phyloP scores from a whole-genome alignment of 1,284 basidiomycete species.

The Leccinum pachyderme region DNA sequence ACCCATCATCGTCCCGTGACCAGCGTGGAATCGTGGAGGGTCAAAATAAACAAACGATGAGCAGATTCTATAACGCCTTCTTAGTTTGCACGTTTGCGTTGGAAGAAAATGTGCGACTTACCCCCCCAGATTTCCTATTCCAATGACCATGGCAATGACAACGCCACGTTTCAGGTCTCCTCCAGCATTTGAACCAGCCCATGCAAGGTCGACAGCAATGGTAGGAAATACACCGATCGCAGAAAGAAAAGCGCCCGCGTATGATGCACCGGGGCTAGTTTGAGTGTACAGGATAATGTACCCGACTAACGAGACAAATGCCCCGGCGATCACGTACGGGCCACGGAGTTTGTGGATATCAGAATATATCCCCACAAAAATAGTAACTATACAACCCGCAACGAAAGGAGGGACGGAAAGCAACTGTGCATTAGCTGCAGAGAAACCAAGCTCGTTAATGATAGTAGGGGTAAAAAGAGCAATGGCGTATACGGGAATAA shows the following conservation, averaged over 20 bases:
- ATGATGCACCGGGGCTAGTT: conserved; percentile 38
- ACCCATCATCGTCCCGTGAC: conserved; percentile 51
- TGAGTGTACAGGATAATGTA: conserved; percentile 46
- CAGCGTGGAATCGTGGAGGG: conserved; percentile 46
- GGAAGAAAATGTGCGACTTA: conserved; percentile 14
- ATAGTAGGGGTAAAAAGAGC: conserved; percentile 60
- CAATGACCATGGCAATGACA: conserved; percentile 54
- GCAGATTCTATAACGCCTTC: conserved; percentile 32
- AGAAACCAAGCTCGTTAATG: conserved; percentile 53
- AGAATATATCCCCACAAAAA: conserved; percentile 43
- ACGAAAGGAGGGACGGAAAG: conserved; percentile 55
- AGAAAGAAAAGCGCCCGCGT: conserved; percentile 51
- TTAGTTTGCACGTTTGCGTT: conserved; percentile 5
- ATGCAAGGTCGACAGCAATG: conserved; percentile 52
- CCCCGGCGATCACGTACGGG: conserved; percentile 42
- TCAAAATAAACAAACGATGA: conserved; percentile 45
- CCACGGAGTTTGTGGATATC: conserved; percentile 44
- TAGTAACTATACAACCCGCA: conserved; percentile 42
- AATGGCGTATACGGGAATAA: conserved; percentile 56
- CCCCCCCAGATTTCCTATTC: conserved; percentile 54
- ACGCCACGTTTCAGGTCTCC: conserved; percentile 55
- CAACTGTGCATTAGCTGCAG: conserved; percentile 55
- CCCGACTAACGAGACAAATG: conserved; percentile 42
- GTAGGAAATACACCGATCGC: conserved; percentile 55
- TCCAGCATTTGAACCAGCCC: conserved; percentile 57